Evolutionary conservation across 1,139 yeast genomes (phyloP).

Genomic region (Candida tetrigidarum): DNA sequence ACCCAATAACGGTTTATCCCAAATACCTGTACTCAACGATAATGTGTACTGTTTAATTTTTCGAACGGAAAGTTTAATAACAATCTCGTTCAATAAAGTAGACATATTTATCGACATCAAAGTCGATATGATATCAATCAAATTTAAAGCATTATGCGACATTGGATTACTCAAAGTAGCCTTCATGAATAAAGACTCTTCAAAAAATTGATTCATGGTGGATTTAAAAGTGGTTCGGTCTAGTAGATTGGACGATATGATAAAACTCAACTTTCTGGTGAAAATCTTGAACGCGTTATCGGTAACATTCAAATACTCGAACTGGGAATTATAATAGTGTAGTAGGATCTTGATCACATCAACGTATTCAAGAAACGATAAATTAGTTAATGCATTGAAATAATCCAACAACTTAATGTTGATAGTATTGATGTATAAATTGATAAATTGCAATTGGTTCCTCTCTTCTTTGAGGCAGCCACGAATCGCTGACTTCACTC

Average conservation of each 20-base stretch:
- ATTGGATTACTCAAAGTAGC: constrained; percentile 11
- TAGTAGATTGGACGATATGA: constrained; percentile 24
- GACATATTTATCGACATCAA: constrained; percentile 33
- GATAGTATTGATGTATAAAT: constrained; percentile 40
- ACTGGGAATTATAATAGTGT: constrained; percentile 19
- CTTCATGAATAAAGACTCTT: constrained; percentile 13
- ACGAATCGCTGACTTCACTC: constrained; percentile 43
- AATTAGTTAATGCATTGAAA: constrained; percentile 13
- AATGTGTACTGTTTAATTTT: constrained; percentile 44
- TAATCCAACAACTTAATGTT: constrained; percentile 17
- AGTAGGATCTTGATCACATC: constrained; percentile 23
- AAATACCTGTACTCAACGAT: constrained; percentile 36
- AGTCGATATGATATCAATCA: constrained; percentile 20
- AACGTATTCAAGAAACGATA: constrained; percentile 19
- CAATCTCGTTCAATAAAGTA: constrained; percentile 38
- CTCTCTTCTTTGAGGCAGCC: constrained; percentile 41
- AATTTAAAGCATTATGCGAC: constrained; percentile 9
- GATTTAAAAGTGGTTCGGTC: constrained; percentile 7
- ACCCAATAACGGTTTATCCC: constrained; percentile 46
- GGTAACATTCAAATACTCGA: constrained; percentile 25
- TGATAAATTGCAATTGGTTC: constrained; percentile 39
- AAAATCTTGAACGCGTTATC: constrained; percentile 25
- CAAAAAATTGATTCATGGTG: constrained; percentile 14
- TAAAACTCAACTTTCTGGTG: constrained; percentile 29
- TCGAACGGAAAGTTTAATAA: constrained; percentile 45